Conservation (phyloP, 352 stramenopile species). For the Phytophthora hybrid region DNA sequence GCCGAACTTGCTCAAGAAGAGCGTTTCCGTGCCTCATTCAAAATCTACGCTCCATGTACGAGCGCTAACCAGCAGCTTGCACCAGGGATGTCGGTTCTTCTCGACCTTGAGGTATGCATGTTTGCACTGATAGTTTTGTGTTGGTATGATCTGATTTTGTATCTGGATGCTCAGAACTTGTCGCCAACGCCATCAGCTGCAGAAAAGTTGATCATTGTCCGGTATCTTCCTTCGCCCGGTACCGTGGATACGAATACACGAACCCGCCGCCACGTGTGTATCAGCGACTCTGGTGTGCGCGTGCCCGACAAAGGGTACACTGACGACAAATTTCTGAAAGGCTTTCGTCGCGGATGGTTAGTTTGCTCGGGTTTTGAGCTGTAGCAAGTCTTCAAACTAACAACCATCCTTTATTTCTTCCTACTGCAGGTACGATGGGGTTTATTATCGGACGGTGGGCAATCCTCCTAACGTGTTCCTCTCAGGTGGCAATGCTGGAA, state of each 20-base stretch:
- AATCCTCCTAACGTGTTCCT: conserved; percentile 6
- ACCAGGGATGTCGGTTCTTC: conserved; percentile 17
- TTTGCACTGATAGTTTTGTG: background rate
- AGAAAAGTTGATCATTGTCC: conserved; percentile 14
- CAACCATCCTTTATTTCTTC: background rate
- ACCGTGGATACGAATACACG: conserved; percentile 3
- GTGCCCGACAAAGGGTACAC: conserved; percentile 18
- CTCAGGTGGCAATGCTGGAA: conserved; percentile 8
- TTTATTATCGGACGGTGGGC: conserved; percentile 22
- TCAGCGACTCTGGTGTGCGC: conserved; percentile 11
- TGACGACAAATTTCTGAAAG: conserved; percentile 20
- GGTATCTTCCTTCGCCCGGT: conserved; percentile 5
- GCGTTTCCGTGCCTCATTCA: conserved; percentile 12
- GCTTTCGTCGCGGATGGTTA: conserved; percentile 34
- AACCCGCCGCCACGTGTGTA: conserved; percentile 5
- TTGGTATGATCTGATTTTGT: background rate
- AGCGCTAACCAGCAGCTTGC: conserved; percentile 12
- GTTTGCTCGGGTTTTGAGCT: background rate
- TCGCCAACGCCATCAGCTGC: conserved; percentile 21
- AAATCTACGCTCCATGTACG: conserved; percentile 14
- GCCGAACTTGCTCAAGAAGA: conserved; percentile 13
- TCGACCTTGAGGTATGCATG: conserved; percentile 21
- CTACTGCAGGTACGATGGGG: background rate
- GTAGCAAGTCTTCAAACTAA: background rate
- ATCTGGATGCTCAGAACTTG: conserved; percentile 5